A percentile compares a stretch with the other conserved stretches of the same genome.
phyloP scores from a whole-genome alignment of 108 stramenopile genomes.

The Craspedostauros australis region DNA sequence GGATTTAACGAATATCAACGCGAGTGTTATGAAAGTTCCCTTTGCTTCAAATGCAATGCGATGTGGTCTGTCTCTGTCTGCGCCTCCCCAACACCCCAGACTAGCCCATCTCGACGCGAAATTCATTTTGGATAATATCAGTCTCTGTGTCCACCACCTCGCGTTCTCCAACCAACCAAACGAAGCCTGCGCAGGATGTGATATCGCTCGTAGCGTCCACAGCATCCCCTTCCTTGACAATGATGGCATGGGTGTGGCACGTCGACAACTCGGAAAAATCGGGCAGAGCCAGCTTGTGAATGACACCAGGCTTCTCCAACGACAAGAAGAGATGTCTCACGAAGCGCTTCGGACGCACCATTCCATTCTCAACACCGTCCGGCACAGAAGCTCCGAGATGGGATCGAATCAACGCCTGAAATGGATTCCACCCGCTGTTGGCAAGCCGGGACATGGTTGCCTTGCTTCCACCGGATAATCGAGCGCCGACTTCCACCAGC shows the following conservation, averaged over 20 bases:
- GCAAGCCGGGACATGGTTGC: constrained; percentile 43
- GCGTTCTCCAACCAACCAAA: constrained; percentile 20
- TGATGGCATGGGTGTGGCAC: constrained; percentile 21
- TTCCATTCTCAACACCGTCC: constrained; percentile 14
- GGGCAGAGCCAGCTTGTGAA: no score
- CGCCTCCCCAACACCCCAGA: no score
- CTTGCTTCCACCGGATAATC: constrained; percentile 46
- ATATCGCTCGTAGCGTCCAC: constrained; percentile 21
- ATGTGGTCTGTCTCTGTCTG: no score
- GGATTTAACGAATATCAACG: no score
- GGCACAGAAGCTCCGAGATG: constrained; percentile 43
- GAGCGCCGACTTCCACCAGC: constrained; percentile 46
- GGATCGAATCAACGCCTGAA: constrained; percentile 44
- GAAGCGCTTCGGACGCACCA: no score
- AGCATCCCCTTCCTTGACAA: constrained; percentile 28
- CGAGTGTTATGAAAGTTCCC: no score
- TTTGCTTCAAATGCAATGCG: no score
- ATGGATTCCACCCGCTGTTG: constrained; percentile 29
- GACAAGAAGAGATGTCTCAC: constrained; percentile 39
- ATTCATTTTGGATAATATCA: no score
- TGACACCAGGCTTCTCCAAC: constrained; percentile 35
- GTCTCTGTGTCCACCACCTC: no score
- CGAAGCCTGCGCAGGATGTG: constrained; percentile 17
- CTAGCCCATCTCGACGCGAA: no score
- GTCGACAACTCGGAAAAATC: no score